Conservation (phyloP, 2,329 filamentous ascomycete species). For the Colletotrichum caudatum region DNA sequence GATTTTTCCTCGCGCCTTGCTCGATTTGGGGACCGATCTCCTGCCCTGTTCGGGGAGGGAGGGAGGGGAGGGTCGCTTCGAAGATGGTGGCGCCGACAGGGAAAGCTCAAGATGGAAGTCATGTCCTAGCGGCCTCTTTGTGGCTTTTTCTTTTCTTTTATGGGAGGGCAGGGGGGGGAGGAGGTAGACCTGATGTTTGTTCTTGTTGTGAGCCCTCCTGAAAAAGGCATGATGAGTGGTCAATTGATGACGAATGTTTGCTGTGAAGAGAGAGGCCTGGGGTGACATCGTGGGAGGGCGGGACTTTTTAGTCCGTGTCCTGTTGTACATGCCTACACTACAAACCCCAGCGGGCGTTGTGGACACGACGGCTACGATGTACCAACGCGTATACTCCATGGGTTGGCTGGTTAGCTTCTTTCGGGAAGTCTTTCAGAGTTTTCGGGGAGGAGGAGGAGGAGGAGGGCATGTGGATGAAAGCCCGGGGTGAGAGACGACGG, state of each 20-base stretch:
- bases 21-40: slow-evolving; percentile 16
- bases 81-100: slow-evolving; percentile 8
- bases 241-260: slow-evolving; percentile 14
- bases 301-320: neutral
- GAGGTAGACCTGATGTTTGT: neutral
- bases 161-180: too few relatives aligned
- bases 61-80: slow-evolving; percentile 5
- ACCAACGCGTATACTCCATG: neutral
- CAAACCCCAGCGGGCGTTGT: neutral
- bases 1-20: slow-evolving; percentile 4
- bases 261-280: neutral
- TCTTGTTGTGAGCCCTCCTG: neutral
- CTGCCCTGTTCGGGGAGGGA: slow-evolving; percentile 15
- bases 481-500: neutral
- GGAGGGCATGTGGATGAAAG: neutral
- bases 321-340: neutral
- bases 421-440: neutral
- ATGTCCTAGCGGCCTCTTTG: slow-evolving; percentile 25
- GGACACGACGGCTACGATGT: neutral
- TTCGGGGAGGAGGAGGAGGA: neutral
- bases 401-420: neutral
- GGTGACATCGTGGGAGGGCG: slow-evolving; percentile 28
- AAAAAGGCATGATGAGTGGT: neutral
- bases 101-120: slow-evolving; percentile 33
- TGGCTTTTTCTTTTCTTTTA: slow-evolving; percentile 11